phyloP scores from a whole-genome alignment of 768 basidiomycete genomes.

The Lactifluus subvellereus region DNA sequence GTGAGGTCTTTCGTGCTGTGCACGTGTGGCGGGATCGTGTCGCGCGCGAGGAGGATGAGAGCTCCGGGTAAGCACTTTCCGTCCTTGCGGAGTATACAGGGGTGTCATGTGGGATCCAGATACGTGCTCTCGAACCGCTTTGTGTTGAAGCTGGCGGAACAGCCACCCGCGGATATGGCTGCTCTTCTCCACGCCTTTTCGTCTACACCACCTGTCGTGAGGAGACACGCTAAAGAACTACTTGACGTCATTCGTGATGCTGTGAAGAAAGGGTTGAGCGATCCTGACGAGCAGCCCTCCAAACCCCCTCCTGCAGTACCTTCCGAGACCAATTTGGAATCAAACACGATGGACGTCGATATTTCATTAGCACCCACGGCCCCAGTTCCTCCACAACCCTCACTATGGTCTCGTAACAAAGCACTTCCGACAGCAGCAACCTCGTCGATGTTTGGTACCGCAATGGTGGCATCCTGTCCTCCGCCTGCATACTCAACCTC shows the following conservation, averaged over 20 bases:
- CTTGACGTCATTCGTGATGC: conserved; percentile 53
- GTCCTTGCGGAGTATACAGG: neutral
- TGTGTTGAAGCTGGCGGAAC: conserved; percentile 68
- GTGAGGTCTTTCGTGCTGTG: conserved; percentile 61
- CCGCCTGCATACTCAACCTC: conserved; percentile 27
- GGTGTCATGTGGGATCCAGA: conserved; percentile 33
- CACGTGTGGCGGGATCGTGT: conserved; percentile 80
- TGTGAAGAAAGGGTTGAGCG: conserved; percentile 31
- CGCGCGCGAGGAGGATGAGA: conserved; percentile 84
- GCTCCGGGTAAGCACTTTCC: conserved; percentile 49
- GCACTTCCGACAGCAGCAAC: conserved; percentile 13
- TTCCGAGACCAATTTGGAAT: neutral
- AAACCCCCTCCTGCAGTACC: neutral
- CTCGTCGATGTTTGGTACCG: conserved; percentile 24
- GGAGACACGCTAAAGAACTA: conserved; percentile 56
- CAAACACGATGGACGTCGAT: conserved; percentile 10
- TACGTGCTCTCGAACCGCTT: conserved; percentile 73
- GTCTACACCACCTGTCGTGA: conserved; percentile 57
- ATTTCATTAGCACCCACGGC: neutral
- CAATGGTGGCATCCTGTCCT: neutral
- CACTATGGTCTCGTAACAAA: conserved; percentile 11
- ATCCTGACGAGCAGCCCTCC: neutral
- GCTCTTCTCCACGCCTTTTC: conserved; percentile 55
- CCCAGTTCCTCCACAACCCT: neutral
- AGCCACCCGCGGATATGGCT: conserved; percentile 59